Evolutionary conservation across 2,329 filamentous ascomycete species (phyloP), one percentile per base, ranked within the genome.

Genomic region (Coniochaeta ligniaria): DNA sequence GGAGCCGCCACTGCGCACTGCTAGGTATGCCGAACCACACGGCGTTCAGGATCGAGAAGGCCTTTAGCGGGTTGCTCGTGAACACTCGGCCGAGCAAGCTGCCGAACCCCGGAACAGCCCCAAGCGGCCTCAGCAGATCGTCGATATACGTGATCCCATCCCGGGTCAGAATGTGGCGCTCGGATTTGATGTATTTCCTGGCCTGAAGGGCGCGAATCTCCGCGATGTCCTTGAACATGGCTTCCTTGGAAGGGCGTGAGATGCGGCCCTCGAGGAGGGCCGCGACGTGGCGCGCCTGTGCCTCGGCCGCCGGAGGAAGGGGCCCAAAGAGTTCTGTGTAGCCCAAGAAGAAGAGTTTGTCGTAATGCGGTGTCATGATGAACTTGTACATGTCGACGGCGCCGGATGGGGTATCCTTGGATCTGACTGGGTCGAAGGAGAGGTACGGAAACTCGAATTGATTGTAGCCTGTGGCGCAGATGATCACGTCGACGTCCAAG

Each of bases 11-110:
- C 63, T 73, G 70, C 22, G 73, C 73, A 9, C 67, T 69, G 17
- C 67, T 69, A n/a, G 69, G 69, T 3, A 74, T 64, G 33, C 72
- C 70, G 58, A 74, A 73, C 64, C 74, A 75, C 35, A 75, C 71
- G 2, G 70, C 68, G 12, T 63, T 66, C 22, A 75, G 62, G 3
- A 73, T 64, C 20, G 62, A 63, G 22, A 71, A 58, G 0, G 70
- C 67, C n/a, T 59, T 60, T 45, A 65, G 58, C 6, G 71, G 72
- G n/a, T 62, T 66, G 7, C 67, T 66, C 28, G 61, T 67, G 58
- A 72, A 67, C 4, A 72, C 60, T 6, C 62, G 63, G 3, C 60
- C 60, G 14, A 74, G 57, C 4, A 75, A 64, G 41, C 64, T 66
- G 6, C 65, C 60, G 1, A 74, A 65, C 0, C 68, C 70, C 2